Evolutionary conservation across 2,329 filamentous ascomycete species (phyloP).

Genomic region (Alternaria rosae): DNA sequence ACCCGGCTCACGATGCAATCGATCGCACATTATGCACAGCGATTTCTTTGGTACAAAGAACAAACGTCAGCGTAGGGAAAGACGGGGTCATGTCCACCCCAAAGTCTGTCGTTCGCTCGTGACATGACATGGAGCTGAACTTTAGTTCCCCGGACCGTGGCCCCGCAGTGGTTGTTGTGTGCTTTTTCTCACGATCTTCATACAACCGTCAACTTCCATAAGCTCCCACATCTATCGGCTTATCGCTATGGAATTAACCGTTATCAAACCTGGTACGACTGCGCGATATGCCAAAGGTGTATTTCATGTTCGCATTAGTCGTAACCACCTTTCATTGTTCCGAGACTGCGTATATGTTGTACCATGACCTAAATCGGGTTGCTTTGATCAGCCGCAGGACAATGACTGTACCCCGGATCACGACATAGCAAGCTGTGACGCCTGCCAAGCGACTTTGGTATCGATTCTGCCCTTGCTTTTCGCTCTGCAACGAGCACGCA

Average conservation of each 20-base stretch:
- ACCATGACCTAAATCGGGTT: constrained; percentile 13
- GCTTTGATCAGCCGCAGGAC: constrained; percentile 14
- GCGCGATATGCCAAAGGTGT: neutral
- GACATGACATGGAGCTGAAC: constrained; percentile 18
- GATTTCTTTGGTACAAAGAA: constrained; percentile 1
- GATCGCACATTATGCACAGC: constrained; percentile 2
- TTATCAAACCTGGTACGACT: constrained; percentile 1
- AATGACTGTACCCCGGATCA: constrained; percentile 19
- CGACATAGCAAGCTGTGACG: neutral
- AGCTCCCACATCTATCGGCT: neutral
- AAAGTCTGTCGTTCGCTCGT: constrained; percentile 17
- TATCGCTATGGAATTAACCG: constrained; percentile 4
- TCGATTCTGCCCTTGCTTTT: constrained; percentile 22
- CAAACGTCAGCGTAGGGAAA: neutral
- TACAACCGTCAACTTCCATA: constrained; percentile 29
- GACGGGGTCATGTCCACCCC: neutral
- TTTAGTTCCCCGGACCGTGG: constrained; percentile 35
- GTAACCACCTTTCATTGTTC: constrained; percentile 15
- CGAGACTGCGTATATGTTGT: constrained; percentile 12
- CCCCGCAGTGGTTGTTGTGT: constrained; percentile 29
- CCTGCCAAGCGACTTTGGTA: neutral
- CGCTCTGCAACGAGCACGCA: constrained; percentile 21
- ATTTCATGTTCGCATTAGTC: constrained; percentile 10
- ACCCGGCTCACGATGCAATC: constrained; percentile 18
- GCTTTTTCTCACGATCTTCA: constrained; percentile 30